A percentile compares a stretch with the other conserved stretches of the same genome.
These are phyloP conservation scores for Leishmania martiniquensis DNA, from an alignment of 208 protist genomes.

Conservation along the genomic window DNA sequence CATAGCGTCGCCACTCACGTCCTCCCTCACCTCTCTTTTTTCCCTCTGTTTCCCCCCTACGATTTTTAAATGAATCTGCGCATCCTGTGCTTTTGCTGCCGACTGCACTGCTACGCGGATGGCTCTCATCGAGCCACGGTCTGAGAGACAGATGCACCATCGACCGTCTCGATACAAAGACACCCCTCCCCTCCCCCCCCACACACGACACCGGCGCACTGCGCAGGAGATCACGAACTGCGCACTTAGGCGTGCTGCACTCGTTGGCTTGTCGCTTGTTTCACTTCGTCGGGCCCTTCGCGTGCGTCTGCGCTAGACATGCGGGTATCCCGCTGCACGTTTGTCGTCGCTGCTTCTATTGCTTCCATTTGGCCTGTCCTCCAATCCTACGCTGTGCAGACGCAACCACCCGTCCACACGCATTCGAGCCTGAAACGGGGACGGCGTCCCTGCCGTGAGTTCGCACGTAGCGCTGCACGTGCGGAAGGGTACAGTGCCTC, in stretches of 20 bases:
- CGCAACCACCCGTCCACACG: neutral
- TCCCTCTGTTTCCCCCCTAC: neutral
- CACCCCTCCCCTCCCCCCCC: too few species aligned
- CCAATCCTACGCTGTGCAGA: neutral
- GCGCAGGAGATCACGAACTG: neutral
- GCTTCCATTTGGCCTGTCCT: neutral
- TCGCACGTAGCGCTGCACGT: neutral
- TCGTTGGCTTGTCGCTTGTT: too few species aligned
- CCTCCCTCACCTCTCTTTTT: neutral
- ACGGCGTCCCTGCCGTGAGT: neutral
- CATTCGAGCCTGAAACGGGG: neutral
- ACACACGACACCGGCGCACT: neutral
- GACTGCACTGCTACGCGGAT: neutral
- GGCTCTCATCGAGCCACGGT: too few species aligned
- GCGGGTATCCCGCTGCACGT: neutral
- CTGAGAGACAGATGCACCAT: too few species aligned
- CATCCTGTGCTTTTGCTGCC: too few species aligned
- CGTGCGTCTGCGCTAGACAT: too few species aligned
- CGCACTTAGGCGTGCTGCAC: too few species aligned
- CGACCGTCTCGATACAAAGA: too few species aligned
- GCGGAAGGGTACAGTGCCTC: neutral
- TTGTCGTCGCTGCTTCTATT: neutral
- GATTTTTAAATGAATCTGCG: neutral
- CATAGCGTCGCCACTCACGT: neutral
- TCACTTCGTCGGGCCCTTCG: too few species aligned